Evolutionary conservation across 2,329 filamentous ascomycete species (phyloP).

Genomic region (Phaeoacremonium minimum): DNA sequence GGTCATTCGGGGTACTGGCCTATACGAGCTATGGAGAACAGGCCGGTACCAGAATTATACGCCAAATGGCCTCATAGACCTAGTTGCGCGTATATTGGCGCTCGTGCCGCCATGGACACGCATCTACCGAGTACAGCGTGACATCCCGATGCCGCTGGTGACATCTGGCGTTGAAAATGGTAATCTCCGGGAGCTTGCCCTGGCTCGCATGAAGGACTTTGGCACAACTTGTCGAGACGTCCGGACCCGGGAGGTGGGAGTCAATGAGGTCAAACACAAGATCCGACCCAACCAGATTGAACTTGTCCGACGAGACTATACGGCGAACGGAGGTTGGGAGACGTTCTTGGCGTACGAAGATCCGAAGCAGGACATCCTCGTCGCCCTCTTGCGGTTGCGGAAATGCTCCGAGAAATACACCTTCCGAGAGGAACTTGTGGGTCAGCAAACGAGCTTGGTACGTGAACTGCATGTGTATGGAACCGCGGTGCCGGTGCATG

Average conservation of each 20-base stretch:
- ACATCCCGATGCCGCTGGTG: constrained; percentile 99
- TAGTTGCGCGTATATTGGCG: constrained; percentile 93
- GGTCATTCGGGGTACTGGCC: constrained; percentile 90
- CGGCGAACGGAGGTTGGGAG: constrained; percentile 95
- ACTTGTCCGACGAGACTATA: constrained; percentile 88
- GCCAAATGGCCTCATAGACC: constrained; percentile 90
- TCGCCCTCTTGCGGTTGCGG: constrained; percentile 80
- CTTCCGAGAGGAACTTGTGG: constrained; percentile 79
- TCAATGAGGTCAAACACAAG: constrained; percentile 99
- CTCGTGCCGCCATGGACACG: constrained; percentile 95
- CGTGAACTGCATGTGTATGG: constrained; percentile 96
- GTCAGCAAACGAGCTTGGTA: constrained; percentile 86
- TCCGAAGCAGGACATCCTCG: constrained; percentile 95
- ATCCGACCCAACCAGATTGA: constrained; percentile 95
- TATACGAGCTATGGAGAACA: constrained; percentile 97
- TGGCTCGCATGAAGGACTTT: constrained; percentile 99
- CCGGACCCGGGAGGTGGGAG: constrained; percentile 90
- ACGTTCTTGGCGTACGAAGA: constrained; percentile 98
- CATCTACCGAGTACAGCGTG: constrained; percentile 96
- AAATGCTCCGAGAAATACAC: constrained; percentile 92
- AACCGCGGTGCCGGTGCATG: constrained; percentile 94
- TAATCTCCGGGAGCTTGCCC: constrained; percentile 85
- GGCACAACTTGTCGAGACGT: constrained; percentile 96
- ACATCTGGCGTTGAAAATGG: constrained; percentile 98
- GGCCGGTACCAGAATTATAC: constrained; percentile 98